A percentile compares a stretch with the other conserved stretches of the same genome.
Conservation (phyloP, 1,139 yeast species). For the Nakaseomyces sp. region DNA sequence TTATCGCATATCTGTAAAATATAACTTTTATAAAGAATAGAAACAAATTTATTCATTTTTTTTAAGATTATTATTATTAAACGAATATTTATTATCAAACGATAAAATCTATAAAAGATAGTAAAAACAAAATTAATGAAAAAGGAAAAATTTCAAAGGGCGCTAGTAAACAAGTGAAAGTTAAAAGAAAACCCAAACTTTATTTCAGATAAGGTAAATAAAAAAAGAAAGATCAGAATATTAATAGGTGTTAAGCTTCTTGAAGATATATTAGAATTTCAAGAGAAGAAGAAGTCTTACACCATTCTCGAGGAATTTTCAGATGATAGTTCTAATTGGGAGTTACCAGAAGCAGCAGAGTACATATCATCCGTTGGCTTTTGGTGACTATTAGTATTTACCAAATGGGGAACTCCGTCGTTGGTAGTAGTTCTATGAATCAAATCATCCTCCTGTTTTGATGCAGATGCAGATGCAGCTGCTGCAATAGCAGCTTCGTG, state of each 20-base stretch:
- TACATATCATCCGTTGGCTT: constrained; percentile 6
- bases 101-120: background rate
- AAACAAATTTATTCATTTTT: background rate
- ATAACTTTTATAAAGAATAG: background rate
- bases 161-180: background rate
- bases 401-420: background rate
- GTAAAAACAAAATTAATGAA: background rate
- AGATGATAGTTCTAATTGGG: background rate
- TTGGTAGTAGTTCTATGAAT: background rate
- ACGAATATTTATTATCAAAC: background rate
- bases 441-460: no score
- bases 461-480: no score
- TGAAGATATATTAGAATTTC: background rate
- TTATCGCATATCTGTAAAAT: constrained; percentile 4
- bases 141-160: background rate
- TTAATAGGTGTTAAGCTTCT: background rate
- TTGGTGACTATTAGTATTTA: background rate
- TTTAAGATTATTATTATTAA: background rate
- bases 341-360: background rate
- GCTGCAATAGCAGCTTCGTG: constrained; percentile 1
- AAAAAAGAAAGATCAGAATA: background rate
- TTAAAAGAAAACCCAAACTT: no score
- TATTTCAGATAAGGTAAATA: no score
- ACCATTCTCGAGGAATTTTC: constrained; percentile 5
- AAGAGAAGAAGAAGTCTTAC: background rate